Base-by-base conservation (phyloP, 2,329 filamentous ascomycete genomes). In the Fusarium multiceps region DNA sequence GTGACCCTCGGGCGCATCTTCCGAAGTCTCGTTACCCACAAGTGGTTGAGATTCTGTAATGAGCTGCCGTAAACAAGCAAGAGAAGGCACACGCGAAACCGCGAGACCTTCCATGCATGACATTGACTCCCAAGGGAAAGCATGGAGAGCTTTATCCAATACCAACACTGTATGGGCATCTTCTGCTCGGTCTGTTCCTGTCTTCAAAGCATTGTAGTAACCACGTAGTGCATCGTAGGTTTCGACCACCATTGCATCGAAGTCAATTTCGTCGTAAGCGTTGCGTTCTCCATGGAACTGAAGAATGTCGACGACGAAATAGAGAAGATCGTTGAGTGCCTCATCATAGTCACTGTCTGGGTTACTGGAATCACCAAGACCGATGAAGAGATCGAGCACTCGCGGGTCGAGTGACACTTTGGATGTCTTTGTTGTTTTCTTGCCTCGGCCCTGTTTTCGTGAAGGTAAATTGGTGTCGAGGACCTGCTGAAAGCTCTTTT, bases 281-380 rank as follows among this genome's bases (percentile, higher is more conserved):
- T 98, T 99, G 49, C 90, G 88, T 81, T 99, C 97, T 18, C 96
- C 96, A 73, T 97, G 93, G 79, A 99, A 98, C 78, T 98, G 96
- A 4, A 99, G 85, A 54, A 98, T 94, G 75, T 99, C 96, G 8
- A 99, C 91, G 2, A 98, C 92, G 77, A 98, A 98, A 81, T 98
- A 98, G 6, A 99, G 87, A 28, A 99, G 83, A 77, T 99, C 96
- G 72, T 91, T 93, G n/a, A 99, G 82, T 1, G 91, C 89, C 75
- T 98, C 95, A 68, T 98, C 95, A 23, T 97, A 86, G 67, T 97
- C 93, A 61, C 83, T 81, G 10, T 90, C 88, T 3, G 90, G 87
- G 10, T 87, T 86, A 0, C 87, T 87, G 4, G 93, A 87, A 74
- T 93, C 89, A 6, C 93, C 93, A 1, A 99, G 86, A 0, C 93